These are phyloP conservation scores for Austropuccinia psidii DNA, from an alignment of 1,284 basidiomycete species.

Conservation along the genomic window DNA sequence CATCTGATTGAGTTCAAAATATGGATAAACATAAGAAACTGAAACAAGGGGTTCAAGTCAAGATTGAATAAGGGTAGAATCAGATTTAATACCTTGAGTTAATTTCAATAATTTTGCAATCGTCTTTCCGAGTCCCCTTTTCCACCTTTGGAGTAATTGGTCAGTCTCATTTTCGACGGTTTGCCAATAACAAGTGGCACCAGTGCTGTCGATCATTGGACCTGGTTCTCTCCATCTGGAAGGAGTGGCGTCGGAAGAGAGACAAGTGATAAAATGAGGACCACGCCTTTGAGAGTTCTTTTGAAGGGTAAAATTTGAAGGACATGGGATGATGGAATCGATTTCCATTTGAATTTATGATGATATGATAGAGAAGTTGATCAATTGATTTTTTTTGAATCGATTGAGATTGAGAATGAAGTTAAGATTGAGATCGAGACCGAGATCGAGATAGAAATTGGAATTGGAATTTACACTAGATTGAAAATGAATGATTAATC, in stretches of 20 bases:
- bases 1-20: background rate
- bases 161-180: background rate
- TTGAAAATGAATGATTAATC: no score
- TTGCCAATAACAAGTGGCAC: conserved; percentile 8
- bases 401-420: no score
- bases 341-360: no score
- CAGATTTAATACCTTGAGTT: conserved; percentile 8
- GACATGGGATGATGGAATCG: no score
- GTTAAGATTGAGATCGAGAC: no score
- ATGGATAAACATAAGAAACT: background rate
- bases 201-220: background rate
- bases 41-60: background rate
- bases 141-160: conserved; percentile 5
- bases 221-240: conserved; percentile 3
- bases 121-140: conserved; percentile 13
- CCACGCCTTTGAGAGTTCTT: no score
- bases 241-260: conserved; percentile 8
- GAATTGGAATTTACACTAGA: no score
- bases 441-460: no score
- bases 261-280: conserved; percentile 16
- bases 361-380: no score
- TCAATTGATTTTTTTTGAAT: no score
- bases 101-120: background rate
- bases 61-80: background rate
- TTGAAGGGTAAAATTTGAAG: no score